Percentiles rank a stretch among this genome's conserved stretches.
Conservation (phyloP, 148 eudicot genomes). For the Limonium bicolor region DNA sequence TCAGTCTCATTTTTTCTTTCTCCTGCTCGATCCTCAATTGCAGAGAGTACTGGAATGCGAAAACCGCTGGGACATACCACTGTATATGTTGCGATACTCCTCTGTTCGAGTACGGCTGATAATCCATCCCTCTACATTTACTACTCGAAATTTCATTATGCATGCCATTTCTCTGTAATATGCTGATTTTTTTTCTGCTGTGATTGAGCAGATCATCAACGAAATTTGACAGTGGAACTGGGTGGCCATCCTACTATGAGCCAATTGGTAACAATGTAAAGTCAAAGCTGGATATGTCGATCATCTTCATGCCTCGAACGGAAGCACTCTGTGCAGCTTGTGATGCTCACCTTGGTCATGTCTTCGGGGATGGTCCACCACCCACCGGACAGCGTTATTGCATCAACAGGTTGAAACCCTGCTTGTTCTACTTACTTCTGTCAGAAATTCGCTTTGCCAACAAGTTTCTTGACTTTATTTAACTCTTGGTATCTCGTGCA, state of each 20-base stretch:
- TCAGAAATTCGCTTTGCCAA: background rate
- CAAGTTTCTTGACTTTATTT: background rate
- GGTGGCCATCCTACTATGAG: slow-evolving; percentile 88
- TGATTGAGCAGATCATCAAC: slow-evolving; percentile 49
- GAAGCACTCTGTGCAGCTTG: slow-evolving; percentile 77
- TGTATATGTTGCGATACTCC: slow-evolving; percentile 92
- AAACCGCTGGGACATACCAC: slow-evolving; percentile 69
- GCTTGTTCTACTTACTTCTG: background rate
- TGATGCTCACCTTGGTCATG: slow-evolving; percentile 86
- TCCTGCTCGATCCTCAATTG: background rate
- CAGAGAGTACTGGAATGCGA: slow-evolving; percentile 89
- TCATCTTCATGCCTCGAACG: slow-evolving; percentile 84
- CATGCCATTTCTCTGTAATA: slow-evolving; percentile 1
- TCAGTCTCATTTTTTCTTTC: background rate
- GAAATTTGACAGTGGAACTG: slow-evolving; percentile 90
- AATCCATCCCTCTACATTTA: too few relatives aligned
- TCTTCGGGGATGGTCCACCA: slow-evolving; percentile 83
- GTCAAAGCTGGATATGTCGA: slow-evolving; percentile 68
- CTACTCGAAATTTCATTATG: too few relatives aligned
- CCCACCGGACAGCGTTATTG: slow-evolving; percentile 89
- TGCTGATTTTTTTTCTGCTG: background rate
- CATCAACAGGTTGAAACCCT: slow-evolving; percentile 50
- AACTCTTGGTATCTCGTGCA: slow-evolving; percentile 10
- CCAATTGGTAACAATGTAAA: slow-evolving; percentile 70
- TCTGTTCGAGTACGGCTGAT: slow-evolving; percentile 65